Base-by-base conservation (phyloP, 225 moss, liverwort and hornwort genomes). In the Neckera pumila region DNA sequence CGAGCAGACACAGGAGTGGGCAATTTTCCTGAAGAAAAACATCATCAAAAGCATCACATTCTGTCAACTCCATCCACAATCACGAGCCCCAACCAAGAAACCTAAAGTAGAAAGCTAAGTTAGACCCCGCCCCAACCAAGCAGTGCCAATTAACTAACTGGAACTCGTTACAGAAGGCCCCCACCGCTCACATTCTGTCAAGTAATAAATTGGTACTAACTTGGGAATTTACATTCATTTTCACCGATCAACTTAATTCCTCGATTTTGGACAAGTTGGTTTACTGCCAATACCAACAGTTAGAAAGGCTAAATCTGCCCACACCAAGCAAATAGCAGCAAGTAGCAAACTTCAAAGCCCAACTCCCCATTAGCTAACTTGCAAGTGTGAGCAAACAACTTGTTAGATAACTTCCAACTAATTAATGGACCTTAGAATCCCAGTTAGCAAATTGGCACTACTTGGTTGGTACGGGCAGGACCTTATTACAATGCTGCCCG, bases 1-100 rank as follows among this genome's bases (percentile, higher is more conserved):
- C 70, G 90, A 85, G 93, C 91, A 85, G 93, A 90, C 40, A 89
- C 90, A 83, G 87, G 93, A 56, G 82, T 64, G 63, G 82, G 88
- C 82, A 87, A 71, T 43, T 72, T 85, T 84, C 93, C 93, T 91
- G 91, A 88, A 93, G 80, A 86, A 51, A 91, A 91, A 79, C 85
- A 91, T 78, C 75, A 85, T 83, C 80, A 57, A 87, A 23, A 82
- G 62, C 66, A 92, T 89, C 87, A 92, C 78, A 84, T 82, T 87
- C 85, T 73, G 87, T 89, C 75, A 81, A 87, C 71, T 87, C 83
- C 79, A 89, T 87, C 85, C 66, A 81, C 70, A 80, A 80, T 25
- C 42, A 80, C 51, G 74, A 81, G 36, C 22, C 62, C 71, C 73
- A 36, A 16, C 61, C n/a, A n/a, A 83, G 76, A 33, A 67, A 79